Conservation (phyloP, 2,329 filamentous ascomycete genomes). For the Neonectria faginata region DNA sequence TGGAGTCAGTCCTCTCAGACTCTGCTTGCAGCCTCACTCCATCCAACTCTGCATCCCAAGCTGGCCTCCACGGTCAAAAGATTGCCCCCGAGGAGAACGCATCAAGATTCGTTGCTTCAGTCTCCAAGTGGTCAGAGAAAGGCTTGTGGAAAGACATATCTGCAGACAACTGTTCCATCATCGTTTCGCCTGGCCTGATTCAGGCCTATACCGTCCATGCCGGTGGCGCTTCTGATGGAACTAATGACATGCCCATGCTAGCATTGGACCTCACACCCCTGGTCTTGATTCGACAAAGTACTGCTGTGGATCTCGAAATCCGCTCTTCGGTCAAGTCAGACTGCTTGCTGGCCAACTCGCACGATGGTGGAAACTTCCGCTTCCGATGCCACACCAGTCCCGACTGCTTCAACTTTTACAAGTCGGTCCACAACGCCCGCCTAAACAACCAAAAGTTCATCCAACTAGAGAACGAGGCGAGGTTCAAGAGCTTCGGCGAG, state of each 20-base stretch:
- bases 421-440: slow-evolving; percentile 86
- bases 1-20: slow-evolving; percentile 59
- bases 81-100: slow-evolving; percentile 55
- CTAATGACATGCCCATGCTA: slow-evolving; percentile 62
- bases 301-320: slow-evolving; percentile 92
- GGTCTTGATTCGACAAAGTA: slow-evolving; percentile 90
- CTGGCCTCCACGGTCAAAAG: slow-evolving; percentile 64
- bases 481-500: slow-evolving; percentile 77
- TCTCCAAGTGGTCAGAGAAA: slow-evolving; percentile 73
- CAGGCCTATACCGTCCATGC: slow-evolving; percentile 63
- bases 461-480: slow-evolving; percentile 73
- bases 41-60: slow-evolving; percentile 85
- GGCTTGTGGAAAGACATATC: slow-evolving; percentile 71
- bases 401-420: slow-evolving; percentile 86
- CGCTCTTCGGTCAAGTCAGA: slow-evolving; percentile 83
- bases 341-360: slow-evolving; percentile 73
- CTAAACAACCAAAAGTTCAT: slow-evolving; percentile 94
- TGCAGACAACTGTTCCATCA: slow-evolving; percentile 63
- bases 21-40: slow-evolving; percentile 75
- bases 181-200: slow-evolving; percentile 69
- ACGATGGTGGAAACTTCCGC: slow-evolving; percentile 82
- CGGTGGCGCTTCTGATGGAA: slow-evolving; percentile 46
- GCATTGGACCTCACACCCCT: slow-evolving; percentile 90
- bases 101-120: slow-evolving; percentile 63
- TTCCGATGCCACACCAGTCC: slow-evolving; percentile 82